Conservation (phyloP, 2,329 filamentous ascomycete genomes). For the Xylariaceae sp. region DNA sequence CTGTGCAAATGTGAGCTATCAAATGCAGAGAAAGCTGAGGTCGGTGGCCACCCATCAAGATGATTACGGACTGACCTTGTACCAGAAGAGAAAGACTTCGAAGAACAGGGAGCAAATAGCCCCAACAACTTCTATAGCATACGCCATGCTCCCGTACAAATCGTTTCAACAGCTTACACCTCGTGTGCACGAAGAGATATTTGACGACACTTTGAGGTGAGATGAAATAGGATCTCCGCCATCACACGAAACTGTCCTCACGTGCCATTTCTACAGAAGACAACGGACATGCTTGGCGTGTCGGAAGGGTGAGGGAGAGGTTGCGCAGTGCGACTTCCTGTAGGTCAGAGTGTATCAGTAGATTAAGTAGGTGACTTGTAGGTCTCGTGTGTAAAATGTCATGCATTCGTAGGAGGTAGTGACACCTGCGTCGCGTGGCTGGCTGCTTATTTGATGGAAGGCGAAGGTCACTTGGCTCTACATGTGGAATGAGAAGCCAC, state of each 20-base stretch:
- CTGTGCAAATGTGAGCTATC: constrained; percentile 38
- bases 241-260: neutral
- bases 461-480: too few relatives aligned
- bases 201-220: neutral
- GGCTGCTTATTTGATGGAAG: neutral
- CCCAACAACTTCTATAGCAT: constrained; percentile 30
- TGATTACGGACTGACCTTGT: constrained; percentile 39
- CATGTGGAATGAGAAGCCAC: too few relatives aligned
- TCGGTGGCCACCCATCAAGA: neutral
- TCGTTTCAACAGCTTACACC: too few relatives aligned
- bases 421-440: too few relatives aligned
- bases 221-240: neutral
- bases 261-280: too few relatives aligned
- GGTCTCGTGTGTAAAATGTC: too few relatives aligned
- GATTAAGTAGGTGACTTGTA: too few relatives aligned
- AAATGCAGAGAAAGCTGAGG: neutral
- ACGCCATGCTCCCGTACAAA: constrained; percentile 15
- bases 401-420: too few relatives aligned
- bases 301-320: neutral
- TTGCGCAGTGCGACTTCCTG: too few relatives aligned
- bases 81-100: constrained; percentile 61
- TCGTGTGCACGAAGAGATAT: neutral
- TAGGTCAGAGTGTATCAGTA: too few relatives aligned
- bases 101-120: constrained; percentile 55
- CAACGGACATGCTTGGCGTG: too few relatives aligned